These are phyloP conservation scores for Penicillium fimorum DNA, from an alignment of 495 filamentous ascomycete genomes.

Conservation along the genomic window DNA sequence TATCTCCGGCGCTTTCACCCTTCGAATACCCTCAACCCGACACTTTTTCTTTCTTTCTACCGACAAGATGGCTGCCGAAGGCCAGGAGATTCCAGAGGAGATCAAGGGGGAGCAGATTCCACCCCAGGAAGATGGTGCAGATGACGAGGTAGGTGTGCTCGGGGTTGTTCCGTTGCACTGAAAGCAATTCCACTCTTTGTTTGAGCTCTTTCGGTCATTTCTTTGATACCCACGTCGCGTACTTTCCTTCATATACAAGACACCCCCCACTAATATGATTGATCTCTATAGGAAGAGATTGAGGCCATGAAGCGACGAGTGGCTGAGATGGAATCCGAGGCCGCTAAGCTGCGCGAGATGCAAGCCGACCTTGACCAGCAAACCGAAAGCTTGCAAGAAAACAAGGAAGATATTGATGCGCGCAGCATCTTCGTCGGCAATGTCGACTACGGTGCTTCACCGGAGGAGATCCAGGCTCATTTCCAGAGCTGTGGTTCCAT, in stretches of 20 bases:
- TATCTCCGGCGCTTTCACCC: conserved; percentile 10
- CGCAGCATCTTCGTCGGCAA: conserved; percentile 98
- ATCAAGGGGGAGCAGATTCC: conserved; percentile 42
- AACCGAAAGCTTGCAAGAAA: conserved; percentile 76
- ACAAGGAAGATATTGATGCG: conserved; percentile 93
- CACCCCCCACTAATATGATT: conserved; percentile 9
- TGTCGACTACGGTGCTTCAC: conserved; percentile 96
- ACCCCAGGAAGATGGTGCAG: conserved; percentile 39
- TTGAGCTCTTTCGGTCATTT: background rate
- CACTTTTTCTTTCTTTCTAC: conserved; percentile 1
- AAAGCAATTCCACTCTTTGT: conserved; percentile 6
- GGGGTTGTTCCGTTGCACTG: conserved; percentile 2
- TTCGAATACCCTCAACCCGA: background rate
- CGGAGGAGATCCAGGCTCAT: conserved; percentile 98
- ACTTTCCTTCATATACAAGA: background rate
- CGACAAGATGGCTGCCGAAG: conserved; percentile 40
- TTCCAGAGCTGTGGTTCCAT: conserved; percentile 98
- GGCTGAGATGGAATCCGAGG: conserved; percentile 98
- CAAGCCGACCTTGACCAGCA: conserved; percentile 86
- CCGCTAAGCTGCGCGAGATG: conserved; percentile 95
- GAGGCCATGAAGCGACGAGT: conserved; percentile 96
- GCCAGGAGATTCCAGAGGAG: conserved; percentile 37
- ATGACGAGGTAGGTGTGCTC: conserved; percentile 43
- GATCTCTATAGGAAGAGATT: conserved; percentile 74
- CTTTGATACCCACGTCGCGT: background rate